phyloP scores from a whole-genome alignment of 108 stramenopile species.

The Nitzschia palea region DNA sequence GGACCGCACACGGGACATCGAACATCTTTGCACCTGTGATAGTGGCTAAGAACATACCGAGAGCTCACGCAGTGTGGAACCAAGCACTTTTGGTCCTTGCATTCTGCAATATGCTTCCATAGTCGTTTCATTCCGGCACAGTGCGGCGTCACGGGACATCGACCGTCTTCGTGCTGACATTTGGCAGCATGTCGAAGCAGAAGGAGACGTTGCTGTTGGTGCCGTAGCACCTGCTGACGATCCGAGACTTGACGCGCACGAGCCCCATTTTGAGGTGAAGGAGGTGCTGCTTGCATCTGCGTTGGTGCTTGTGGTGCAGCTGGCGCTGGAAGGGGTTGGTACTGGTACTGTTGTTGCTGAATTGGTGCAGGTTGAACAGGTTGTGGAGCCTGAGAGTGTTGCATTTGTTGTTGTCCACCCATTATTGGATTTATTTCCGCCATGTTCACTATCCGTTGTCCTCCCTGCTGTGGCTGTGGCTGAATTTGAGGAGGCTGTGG shows the following conservation, averaged over 20 bases:
- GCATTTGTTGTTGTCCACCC: conserved; percentile 30
- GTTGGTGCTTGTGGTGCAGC: conserved; percentile 28
- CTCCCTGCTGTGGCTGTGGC: conserved; percentile 39
- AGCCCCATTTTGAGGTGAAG: conserved; percentile 31
- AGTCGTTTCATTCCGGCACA: conserved; percentile 98
- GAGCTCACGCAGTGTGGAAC: conserved; percentile 98
- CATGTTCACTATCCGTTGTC: conserved; percentile 76
- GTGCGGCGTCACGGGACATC: conserved; percentile 96
- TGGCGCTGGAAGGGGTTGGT: conserved; percentile 36
- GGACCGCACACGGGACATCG: conserved; percentile 99
- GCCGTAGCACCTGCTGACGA: conserved; percentile 93
- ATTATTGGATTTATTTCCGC: conserved; percentile 82
- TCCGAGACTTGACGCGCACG: conserved; percentile 64
- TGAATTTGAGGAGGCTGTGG: conserved; percentile 56
- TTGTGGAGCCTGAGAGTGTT: conserved; percentile 20
- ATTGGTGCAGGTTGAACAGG: conserved; percentile 30
- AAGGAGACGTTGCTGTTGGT: conserved; percentile 98
- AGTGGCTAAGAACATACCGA: conserved; percentile 97
- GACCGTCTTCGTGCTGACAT: conserved; percentile 92
- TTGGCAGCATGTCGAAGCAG: conserved; percentile 98
- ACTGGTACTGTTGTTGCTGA: conserved; percentile 28
- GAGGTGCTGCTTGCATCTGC: conserved; percentile 33
- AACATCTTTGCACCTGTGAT: conserved; percentile 96
- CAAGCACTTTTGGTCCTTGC: conserved; percentile 96
- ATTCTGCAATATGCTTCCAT: conserved; percentile 99